Conservation (phyloP, 129 eudicot species). For the Lonicera japonica region DNA sequence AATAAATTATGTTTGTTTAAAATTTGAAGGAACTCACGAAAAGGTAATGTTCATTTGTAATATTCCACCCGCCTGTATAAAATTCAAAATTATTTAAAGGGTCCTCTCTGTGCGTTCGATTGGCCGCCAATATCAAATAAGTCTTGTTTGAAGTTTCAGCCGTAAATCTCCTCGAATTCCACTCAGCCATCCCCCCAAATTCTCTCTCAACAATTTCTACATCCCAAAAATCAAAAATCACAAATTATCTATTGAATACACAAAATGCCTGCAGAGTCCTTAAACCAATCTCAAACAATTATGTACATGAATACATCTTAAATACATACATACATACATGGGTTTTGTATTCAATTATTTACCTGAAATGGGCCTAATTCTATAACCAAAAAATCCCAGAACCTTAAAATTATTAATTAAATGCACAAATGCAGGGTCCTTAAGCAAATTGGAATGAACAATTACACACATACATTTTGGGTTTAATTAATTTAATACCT, state of each 20-base stretch:
- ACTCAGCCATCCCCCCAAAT: not conserved
- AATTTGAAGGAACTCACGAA: slow-evolving; percentile 30
- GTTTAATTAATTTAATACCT: not conserved
- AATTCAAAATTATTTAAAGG: slow-evolving; percentile 32
- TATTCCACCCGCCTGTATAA: slow-evolving; percentile 70
- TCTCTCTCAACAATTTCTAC: slow-evolving; percentile 8
- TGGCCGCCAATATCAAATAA: slow-evolving; percentile 43
- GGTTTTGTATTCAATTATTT: no score
- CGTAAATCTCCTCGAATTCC: slow-evolving; percentile 18
- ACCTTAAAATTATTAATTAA: no score
- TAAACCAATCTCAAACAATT: no score
- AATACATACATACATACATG: no score
- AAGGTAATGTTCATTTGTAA: slow-evolving; percentile 44
- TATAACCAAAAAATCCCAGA: no score
- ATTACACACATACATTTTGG: not conserved
- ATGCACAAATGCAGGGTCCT: not conserved
- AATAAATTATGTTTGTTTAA: no score
- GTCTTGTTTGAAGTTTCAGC: slow-evolving; percentile 16
- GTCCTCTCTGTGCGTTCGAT: slow-evolving; percentile 55
- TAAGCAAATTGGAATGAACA: not conserved
- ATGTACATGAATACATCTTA: no score
- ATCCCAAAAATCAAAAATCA: no score
- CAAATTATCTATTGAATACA: no score
- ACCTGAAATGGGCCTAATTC: no score
- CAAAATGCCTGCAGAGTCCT: no score